Conservation (phyloP, 2,329 filamentous ascomycete genomes). For the Penicillium sclerotigenum region DNA sequence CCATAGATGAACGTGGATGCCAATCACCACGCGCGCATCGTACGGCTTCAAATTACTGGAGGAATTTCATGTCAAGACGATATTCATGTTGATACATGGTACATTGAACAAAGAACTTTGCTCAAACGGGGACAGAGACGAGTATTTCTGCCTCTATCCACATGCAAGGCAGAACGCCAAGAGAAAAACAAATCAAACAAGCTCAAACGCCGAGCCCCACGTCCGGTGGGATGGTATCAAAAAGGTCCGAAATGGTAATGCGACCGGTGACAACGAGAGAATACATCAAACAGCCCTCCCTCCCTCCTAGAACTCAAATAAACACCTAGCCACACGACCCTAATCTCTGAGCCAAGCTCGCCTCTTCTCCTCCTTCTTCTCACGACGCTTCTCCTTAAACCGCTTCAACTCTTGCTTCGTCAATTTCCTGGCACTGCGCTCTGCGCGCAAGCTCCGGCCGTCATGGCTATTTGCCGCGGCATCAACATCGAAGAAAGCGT, state of each 20-base stretch:
- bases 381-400: conserved; percentile 84
- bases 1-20: background rate
- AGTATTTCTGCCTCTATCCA: conserved; percentile 13
- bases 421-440: conserved; percentile 79
- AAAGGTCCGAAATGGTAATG: conserved; percentile 14
- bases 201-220: conserved; percentile 21
- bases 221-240: conserved; percentile 16
- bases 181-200: conserved; percentile 10
- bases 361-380: conserved; percentile 91
- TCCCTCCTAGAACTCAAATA: background rate
- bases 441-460: conserved; percentile 85
- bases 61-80: background rate
- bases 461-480: conserved; percentile 88
- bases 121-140: background rate
- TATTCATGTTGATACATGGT: conserved; percentile 10
- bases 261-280: conserved; percentile 10
- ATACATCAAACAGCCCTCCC: background rate
- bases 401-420: conserved; percentile 82
- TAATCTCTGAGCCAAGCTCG: conserved; percentile 85
- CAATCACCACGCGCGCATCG: background rate
- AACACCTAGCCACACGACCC: conserved; percentile 30
- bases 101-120: conserved; percentile 10
- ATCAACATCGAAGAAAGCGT: conserved; percentile 93
- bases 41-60: background rate
- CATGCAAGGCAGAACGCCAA: conserved; percentile 11